Base-by-base conservation (phyloP, 345 rosid genomes). In the Turnera subulata region DNA sequence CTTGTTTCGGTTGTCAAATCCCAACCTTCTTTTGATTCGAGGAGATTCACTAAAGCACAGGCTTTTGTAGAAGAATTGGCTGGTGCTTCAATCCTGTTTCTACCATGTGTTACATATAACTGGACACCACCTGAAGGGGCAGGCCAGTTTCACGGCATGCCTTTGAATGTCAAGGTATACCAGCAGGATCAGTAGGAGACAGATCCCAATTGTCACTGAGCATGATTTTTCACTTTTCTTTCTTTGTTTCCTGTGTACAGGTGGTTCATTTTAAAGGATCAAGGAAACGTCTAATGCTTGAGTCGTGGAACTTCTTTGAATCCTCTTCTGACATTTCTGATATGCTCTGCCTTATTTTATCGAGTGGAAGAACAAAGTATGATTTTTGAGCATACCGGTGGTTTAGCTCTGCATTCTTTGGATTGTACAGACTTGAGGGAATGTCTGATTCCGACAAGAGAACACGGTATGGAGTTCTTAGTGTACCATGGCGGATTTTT, bases 91-190 rank as follows among this genome's bases (percentile, higher is more conserved):
- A 85, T 92, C 25, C 77, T 92, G 9, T 89, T 87, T 65, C 60
- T 93, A 71, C 97, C 96, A 5, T 89, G 99, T 67, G 75, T 87
- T 47, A 42, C 69, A 18, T 85, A 82, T 76, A 93, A 93, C 64
- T 89, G 99, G 99, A 93, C 99, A 50, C 97, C 99, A 49, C 97
- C 99, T 0, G 99, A 90, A 66, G 97, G 96, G 46, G 96, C 97
- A 32, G 96, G 99, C 64, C 99, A 93, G 70, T 93, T 89, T 69
- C 99, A 81, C 46, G 99, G 97, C 79, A 82, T 93, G 97, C 97
- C 96, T 32, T 73, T 89, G 69, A 88, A 93, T 64, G 91, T 92
- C 44, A 84, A 89, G 96, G 94, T 91, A 76, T 63, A 46, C n/a
- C 5, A 29, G 8, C 35, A 29, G 35, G 4, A 29, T 29, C 35